A percentile compares a stretch with the other conserved stretches of the same genome.
phyloP scores from a whole-genome alignment of 495 filamentous ascomycete genomes.

The Hypomontagnella monticulosa region DNA sequence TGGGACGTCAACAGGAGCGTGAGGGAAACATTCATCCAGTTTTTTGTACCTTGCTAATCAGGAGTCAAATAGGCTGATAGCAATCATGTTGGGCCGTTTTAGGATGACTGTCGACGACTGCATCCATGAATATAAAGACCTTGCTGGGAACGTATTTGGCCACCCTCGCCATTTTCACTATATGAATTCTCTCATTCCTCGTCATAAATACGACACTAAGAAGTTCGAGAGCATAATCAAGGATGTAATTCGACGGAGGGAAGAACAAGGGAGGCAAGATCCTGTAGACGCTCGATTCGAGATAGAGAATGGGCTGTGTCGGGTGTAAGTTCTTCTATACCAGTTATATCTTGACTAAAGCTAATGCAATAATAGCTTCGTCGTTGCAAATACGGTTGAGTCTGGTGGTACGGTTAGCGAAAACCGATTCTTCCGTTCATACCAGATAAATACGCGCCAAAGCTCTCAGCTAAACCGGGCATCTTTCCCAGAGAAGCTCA shows the following conservation, averaged over 20 bases:
- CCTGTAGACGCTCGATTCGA: slow-evolving; percentile 18
- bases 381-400: slow-evolving; percentile 2
- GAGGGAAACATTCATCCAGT: slow-evolving; percentile 8
- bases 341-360: neutral
- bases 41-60: slow-evolving; percentile 9
- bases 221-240: slow-evolving; percentile 54
- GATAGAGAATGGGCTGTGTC: slow-evolving; percentile 47
- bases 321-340: slow-evolving; percentile 41
- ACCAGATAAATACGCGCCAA: slow-evolving; percentile 3
- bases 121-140: slow-evolving; percentile 56
- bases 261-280: slow-evolving; percentile 15
- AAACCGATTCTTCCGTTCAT: slow-evolving; percentile 6
- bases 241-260: slow-evolving; percentile 44
- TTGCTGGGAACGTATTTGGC: slow-evolving; percentile 59
- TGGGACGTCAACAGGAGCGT: slow-evolving; percentile 54
- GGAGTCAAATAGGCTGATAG: slow-evolving; percentile 57
- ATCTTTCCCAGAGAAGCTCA: neutral
- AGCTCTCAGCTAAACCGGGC: neutral
- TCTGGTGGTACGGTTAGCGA: neutral
- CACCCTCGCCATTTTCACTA: slow-evolving; percentile 33
- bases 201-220: slow-evolving; percentile 54
- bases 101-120: slow-evolving; percentile 63
- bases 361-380: neutral
- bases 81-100: slow-evolving; percentile 63
- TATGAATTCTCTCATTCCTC: slow-evolving; percentile 4